Evolutionary conservation across 2,329 filamentous ascomycete species (phyloP), one percentile per base, ranked within the genome.

Genomic region (Xylaria sp.): DNA sequence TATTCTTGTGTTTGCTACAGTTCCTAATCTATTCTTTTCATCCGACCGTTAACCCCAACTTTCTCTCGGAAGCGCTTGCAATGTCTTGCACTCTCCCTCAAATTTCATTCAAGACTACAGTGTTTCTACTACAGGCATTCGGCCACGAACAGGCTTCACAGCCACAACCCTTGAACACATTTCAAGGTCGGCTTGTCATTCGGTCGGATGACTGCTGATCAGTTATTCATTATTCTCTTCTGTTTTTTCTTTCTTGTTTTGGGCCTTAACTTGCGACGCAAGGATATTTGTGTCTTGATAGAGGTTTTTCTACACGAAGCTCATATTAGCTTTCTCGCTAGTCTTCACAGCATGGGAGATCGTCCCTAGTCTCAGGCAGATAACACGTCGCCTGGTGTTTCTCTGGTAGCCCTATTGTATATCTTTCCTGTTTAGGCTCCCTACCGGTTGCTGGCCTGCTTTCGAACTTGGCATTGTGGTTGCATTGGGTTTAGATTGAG

Each of bases 401-500:
- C 25, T 49, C 41, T 41, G 13, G 13, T 46, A 41, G 57, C 25
- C 31, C 39, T 60, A 39, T 60, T 71, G 69, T 69, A 71, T 57
- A 69, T 61, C 66, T 46, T 36, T 36, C 23, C 28, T n/a, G 8
- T 63, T 43, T 49, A 58, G 58, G 57, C 55, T 68, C 64, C 55
- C 49, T 54, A 54, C 51, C 28, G 46, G 51, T 55, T 61, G 23
- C 41, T 65, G 39, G 49, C 36, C 31, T 51, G n/a, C 46, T 43
- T 51, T 67, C 48, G 36, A 36, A 9, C 33, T 54, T 18, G 33
- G 65, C 66, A 72, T 67, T 52, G 28, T 55, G 65, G 62, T 63
- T 72, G 65, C 70, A 71, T 70, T 60, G 68, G 58, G 59, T 64
- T 36, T 72, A 70, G 68, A 72, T 72, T 61, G 57, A 66, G 57